A percentile compares a stretch with the other conserved stretches of the same genome.
Conservation (phyloP, 2,329 filamentous ascomycete genomes). For the Periconia macrospinosa region DNA sequence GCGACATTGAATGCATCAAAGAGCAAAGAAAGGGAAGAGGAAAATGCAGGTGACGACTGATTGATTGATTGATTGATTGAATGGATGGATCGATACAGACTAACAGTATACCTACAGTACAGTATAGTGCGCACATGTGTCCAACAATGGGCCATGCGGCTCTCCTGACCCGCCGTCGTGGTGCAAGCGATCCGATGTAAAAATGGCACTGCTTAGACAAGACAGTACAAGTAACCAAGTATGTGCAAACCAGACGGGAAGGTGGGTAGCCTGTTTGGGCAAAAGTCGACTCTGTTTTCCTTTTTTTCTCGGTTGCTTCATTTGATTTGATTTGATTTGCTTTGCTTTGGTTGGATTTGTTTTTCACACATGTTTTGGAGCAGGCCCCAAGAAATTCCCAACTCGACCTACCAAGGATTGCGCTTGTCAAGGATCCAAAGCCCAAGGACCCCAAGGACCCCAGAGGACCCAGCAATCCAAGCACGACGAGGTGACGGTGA, state of each 20-base stretch:
- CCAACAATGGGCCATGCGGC: slow-evolving; percentile 28
- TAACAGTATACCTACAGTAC: too few relatives aligned
- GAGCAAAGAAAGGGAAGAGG: not conserved
- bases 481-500: slow-evolving; percentile 30
- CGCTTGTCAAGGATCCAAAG: not conserved
- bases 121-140: too few relatives aligned
- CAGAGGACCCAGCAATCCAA: slow-evolving; percentile 18
- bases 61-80: too few relatives aligned
- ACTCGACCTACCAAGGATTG: too few relatives aligned
- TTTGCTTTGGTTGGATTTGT: too few relatives aligned
- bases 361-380: too few relatives aligned
- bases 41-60: too few relatives aligned
- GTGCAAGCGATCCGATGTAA: slow-evolving; percentile 28
- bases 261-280: slow-evolving; percentile 3
- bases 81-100: too few relatives aligned
- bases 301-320: not conserved
- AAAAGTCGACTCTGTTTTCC: not conserved
- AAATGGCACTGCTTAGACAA: too few relatives aligned
- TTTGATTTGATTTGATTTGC: slow-evolving; percentile 13
- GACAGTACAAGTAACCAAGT: slow-evolving; percentile 7
- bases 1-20: not conserved
- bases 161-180: slow-evolving; percentile 37
- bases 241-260: slow-evolving; percentile 8
- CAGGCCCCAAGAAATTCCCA: too few relatives aligned
- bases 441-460: not conserved